Evolutionary conservation across 2,329 filamentous ascomycete genomes (phyloP).

Genomic region (Botrytis tulipae): DNA sequence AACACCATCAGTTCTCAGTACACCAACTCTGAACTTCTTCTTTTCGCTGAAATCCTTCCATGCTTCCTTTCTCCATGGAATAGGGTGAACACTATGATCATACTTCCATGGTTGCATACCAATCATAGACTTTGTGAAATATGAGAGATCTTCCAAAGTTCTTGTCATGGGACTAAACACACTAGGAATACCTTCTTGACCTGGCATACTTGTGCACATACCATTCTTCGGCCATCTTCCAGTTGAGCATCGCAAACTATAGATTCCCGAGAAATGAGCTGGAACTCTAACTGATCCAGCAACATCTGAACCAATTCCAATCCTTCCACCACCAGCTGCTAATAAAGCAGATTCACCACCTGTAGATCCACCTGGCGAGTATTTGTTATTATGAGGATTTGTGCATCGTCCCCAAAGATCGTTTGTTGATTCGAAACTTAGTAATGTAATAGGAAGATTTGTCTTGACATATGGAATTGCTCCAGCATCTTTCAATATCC

Average conservation of each 20-base stretch:
- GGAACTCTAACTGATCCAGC: slow-evolving; percentile 84
- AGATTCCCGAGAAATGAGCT: slow-evolving; percentile 87
- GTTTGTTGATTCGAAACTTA: slow-evolving; percentile 45
- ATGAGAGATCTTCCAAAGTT: slow-evolving; percentile 76
- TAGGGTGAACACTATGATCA: slow-evolving; percentile 79
- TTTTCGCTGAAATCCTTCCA: slow-evolving; percentile 59
- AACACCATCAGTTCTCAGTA: slow-evolving; percentile 77
- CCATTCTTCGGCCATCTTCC: slow-evolving; percentile 88
- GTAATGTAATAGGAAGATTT: slow-evolving; percentile 74
- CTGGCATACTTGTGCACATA: slow-evolving; percentile 83
- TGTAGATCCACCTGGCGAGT: slow-evolving; percentile 86
- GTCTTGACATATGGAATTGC: slow-evolving; percentile 93
- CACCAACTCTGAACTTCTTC: slow-evolving; percentile 66
- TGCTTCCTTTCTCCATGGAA: slow-evolving; percentile 70
- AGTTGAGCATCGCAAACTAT: slow-evolving; percentile 81
- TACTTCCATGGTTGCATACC: slow-evolving; percentile 86
- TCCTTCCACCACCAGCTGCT: slow-evolving; percentile 74
- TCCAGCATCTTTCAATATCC: slow-evolving; percentile 80
- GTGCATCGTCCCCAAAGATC: slow-evolving; percentile 77
- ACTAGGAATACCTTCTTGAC: slow-evolving; percentile 84
- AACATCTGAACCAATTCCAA: slow-evolving; percentile 85
- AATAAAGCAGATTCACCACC: slow-evolving; percentile 70
- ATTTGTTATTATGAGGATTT: slow-evolving; percentile 81
- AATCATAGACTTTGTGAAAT: slow-evolving; percentile 78
- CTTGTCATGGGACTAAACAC: slow-evolving; percentile 93